phyloP scores from a whole-genome alignment of 257 asterid species.

The Solanum sitiens region DNA sequence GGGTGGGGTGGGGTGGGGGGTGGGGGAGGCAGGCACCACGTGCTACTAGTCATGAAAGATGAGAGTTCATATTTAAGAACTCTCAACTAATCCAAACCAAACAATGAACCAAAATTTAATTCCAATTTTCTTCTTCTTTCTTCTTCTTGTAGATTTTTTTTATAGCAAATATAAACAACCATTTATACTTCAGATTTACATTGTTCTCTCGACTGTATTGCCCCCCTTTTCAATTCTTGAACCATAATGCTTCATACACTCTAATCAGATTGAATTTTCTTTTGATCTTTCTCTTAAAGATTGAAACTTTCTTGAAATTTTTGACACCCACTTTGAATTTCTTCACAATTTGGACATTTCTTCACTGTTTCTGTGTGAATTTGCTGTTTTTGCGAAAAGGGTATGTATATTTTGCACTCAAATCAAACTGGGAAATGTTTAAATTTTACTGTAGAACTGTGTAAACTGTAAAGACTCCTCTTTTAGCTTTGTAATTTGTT shows the following conservation, averaged over 20 bases:
- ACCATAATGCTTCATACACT: background rate
- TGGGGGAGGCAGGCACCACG: background rate
- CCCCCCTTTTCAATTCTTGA: background rate
- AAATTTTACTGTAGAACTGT: background rate
- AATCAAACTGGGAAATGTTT: background rate
- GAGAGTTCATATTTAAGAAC: background rate
- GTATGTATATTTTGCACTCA: background rate
- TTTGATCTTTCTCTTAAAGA: background rate
- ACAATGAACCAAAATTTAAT: background rate
- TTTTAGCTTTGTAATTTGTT: background rate
- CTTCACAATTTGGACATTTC: background rate
- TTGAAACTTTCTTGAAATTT: background rate
- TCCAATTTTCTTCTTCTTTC: background rate
- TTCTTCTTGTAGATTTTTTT: background rate
- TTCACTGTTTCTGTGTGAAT: background rate
- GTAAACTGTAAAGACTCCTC: background rate
- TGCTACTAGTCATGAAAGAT: background rate
- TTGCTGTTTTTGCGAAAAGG: background rate
- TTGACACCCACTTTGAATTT: background rate
- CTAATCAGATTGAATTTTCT: background rate
- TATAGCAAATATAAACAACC: background rate
- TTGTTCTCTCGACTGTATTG: background rate
- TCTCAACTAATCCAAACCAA: slow-evolving; percentile 1
- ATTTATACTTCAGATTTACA: background rate
- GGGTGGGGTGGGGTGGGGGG: background rate